Evolutionary conservation across 768 basidiomycete species (phyloP), one percentile per base, ranked within the genome.

Genomic region (Leccinum variicolor): DNA sequence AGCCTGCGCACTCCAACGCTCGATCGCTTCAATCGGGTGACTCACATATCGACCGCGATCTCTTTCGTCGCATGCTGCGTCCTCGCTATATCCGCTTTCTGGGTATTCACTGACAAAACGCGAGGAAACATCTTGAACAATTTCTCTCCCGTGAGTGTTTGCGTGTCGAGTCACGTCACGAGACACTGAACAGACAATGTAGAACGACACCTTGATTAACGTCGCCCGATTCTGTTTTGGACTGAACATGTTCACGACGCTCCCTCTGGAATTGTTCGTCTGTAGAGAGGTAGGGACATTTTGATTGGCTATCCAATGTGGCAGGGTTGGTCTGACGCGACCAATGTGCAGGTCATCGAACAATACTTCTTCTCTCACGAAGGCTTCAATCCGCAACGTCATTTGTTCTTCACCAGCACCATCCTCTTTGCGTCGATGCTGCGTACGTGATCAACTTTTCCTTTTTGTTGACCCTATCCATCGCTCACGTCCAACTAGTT

Each of bases 121-220:
- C 83, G 86, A 72, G 96, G 96, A n/a, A 99, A 99, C 66, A 92
- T 98, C 53, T 75, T 99, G 62, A 98, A 98, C 73, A 98, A 98
- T 72, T 98, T 98, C 65, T 80, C 90, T 14, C 73, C 79, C 48
- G 93, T 91, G 64, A 61, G 78, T 61, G 23, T 54, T 31, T 9
- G 15, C 58, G 17, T 50, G 0, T 14, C 8, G 4, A 21, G 17
- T n/a, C 31, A 33, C 48, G 3, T 59, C 52, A 28, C 26, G 36
- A 48, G 50, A 49, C 3, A n/a, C 61, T 62, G 52, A 55, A 21
- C n/a, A 50, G n/a, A 52, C 5, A 55, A 19, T 6, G 9, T 66
- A 90, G 85, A 79, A 81, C 61, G 92, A 96, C 66, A 83, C 86
- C n/a, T 65, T 98, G 56, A 97, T 98, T 75, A 98, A 98, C 67